phyloP scores from a whole-genome alignment of 2,329 filamentous ascomycete genomes.

The Ophiocordyceps unilateralis region DNA sequence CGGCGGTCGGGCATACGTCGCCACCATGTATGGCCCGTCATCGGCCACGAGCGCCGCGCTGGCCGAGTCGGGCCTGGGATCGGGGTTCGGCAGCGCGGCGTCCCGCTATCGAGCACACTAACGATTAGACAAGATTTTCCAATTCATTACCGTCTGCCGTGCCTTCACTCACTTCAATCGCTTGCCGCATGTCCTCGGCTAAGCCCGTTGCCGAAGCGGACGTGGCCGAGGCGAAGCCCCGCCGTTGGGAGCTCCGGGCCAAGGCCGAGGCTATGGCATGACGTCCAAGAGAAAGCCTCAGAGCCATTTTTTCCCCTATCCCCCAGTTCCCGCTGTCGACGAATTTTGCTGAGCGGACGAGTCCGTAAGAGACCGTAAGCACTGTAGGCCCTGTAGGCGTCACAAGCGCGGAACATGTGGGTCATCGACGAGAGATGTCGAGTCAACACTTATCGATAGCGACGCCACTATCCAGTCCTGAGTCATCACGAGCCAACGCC shows the following conservation, averaged over 20 bases:
- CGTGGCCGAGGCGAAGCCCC: slow-evolving; percentile 12
- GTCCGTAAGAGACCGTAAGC: not conserved
- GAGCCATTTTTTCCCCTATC: slow-evolving; percentile 19
- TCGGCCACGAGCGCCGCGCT: slow-evolving; percentile 60
- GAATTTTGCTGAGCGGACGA: not conserved
- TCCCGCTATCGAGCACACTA: slow-evolving; percentile 9
- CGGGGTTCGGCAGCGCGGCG: slow-evolving; percentile 40
- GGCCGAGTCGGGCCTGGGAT: slow-evolving; percentile 55
- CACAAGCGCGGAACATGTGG: too few relatives aligned
- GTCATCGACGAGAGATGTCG: too few relatives aligned
- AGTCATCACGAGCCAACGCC: too few relatives aligned
- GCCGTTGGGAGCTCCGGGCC: slow-evolving; percentile 10
- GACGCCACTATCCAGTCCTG: too few relatives aligned
- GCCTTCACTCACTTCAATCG: slow-evolving; percentile 14
- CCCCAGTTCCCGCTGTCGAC: not conserved
- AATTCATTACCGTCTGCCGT: not conserved
- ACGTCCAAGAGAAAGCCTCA: slow-evolving; percentile 20
- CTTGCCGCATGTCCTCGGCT: slow-evolving; percentile 14
- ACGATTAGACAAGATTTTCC: too few relatives aligned
- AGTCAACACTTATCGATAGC: too few relatives aligned
- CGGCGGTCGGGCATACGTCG: slow-evolving; percentile 79
- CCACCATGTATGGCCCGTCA: slow-evolving; percentile 78
- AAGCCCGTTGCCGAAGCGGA: slow-evolving; percentile 8
- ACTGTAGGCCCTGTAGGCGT: too few relatives aligned
- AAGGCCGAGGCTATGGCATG: slow-evolving; percentile 15